Percentiles rank a stretch among this genome's conserved stretches.
Evolutionary conservation across 345 rosid species (phyloP).

Genomic region (Brassica cretica): DNA sequence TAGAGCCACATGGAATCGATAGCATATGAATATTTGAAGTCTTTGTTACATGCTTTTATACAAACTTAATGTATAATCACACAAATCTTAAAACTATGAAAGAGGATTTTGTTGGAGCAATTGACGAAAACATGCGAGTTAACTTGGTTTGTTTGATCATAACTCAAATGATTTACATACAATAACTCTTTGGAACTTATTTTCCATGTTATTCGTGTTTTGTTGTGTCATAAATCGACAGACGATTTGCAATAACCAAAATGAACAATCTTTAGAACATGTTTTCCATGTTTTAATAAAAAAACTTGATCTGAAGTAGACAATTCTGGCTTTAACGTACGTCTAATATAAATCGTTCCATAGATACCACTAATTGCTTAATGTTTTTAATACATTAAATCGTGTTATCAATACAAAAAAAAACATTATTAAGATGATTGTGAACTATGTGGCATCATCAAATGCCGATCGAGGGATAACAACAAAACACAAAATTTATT

Average conservation of each 20-base stretch:
- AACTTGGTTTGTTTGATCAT: neutral
- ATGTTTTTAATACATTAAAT: neutral
- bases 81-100: neutral
- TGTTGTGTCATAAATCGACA: neutral
- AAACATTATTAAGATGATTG: neutral
- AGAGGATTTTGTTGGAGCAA: neutral
- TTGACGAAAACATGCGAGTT: neutral
- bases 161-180: neutral
- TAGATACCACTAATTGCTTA: neutral
- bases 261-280: neutral
- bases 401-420: neutral
- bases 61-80: neutral
- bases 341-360: neutral
- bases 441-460: conserved; percentile 9
- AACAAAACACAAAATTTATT: neutral
- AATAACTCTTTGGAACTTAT: neutral
- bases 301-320: conserved; percentile 4
- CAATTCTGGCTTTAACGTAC: neutral
- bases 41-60: neutral
- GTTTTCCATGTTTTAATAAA: neutral
- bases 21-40: neutral
- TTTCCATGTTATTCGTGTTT: neutral
- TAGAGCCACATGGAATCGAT: neutral
- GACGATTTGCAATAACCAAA: neutral
- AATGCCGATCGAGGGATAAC: neutral